Evolutionary conservation across 148 eudicot genomes (phyloP).

Genomic region (Arbutus unedo): DNA sequence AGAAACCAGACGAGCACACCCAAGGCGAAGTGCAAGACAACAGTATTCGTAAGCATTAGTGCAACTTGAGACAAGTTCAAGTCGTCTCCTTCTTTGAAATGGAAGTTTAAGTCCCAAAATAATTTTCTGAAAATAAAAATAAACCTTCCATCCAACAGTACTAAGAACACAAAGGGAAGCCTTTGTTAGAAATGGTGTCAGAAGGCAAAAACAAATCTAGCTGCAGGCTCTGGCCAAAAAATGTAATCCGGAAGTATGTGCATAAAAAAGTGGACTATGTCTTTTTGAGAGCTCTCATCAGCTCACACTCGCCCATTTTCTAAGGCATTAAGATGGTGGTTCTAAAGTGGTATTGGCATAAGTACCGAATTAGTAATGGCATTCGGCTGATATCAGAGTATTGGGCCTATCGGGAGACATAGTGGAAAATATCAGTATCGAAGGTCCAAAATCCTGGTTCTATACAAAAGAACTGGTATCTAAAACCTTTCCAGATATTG

Average conservation of each 20-base stretch:
- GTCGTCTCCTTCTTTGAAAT: not conserved
- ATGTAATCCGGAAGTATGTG: not conserved
- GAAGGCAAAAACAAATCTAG: not conserved
- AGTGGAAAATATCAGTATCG: not conserved
- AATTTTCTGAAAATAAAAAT: not conserved
- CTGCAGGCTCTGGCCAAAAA: not conserved
- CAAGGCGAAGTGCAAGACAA: not conserved
- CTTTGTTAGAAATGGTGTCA: not conserved
- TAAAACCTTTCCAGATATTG: not conserved
- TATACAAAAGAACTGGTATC: not conserved
- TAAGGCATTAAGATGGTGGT: not conserved
- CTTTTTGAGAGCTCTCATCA: not conserved
- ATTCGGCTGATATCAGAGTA: not conserved
- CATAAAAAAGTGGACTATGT: not conserved
- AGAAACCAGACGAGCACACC: not conserved
- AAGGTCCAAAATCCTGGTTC: slow-evolving; percentile 2
- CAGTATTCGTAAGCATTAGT: not conserved
- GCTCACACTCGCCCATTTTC: not conserved
- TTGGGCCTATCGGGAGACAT: not conserved
- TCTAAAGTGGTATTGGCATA: not conserved
- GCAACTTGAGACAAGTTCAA: not conserved
- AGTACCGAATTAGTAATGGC: not conserved
- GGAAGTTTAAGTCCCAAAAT: not conserved
- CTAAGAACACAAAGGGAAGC: not conserved
- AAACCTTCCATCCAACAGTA: not conserved